These are phyloP conservation scores for Paracoccidioides brasiliensis DNA, from an alignment of 2,329 filamentous ascomycete species.

Conservation along the genomic window DNA sequence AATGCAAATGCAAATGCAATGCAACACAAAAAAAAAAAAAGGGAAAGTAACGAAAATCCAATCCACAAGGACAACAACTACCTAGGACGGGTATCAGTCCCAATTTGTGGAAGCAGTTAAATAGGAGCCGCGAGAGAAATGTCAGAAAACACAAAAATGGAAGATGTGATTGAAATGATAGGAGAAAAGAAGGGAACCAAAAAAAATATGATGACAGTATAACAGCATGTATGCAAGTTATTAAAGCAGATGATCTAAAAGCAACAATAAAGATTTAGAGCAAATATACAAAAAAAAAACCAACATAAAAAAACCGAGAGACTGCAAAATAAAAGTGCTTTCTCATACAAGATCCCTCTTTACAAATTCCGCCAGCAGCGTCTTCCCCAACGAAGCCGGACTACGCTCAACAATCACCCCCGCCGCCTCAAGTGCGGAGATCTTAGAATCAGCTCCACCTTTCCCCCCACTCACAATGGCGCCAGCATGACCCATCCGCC, in stretches of 20 bases:
- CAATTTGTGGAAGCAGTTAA: background rate
- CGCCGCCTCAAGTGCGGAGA: slow-evolving; percentile 79
- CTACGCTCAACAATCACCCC: slow-evolving; percentile 95
- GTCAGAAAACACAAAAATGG: background rate
- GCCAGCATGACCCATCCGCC: slow-evolving; percentile 97
- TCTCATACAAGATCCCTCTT: slow-evolving; percentile 75
- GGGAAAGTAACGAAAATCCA: no score
- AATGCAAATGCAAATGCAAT: no score
- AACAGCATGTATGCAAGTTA: background rate
- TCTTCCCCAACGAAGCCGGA: slow-evolving; percentile 83
- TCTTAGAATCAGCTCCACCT: slow-evolving; percentile 97
- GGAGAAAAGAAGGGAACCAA: background rate
- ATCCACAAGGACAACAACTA: background rate
- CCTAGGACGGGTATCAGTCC: background rate
- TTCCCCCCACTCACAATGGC: slow-evolving; percentile 96
- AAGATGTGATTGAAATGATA: background rate
- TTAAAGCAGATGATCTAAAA: background rate
- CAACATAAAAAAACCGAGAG: background rate
- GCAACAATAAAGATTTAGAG: background rate
- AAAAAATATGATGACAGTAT: background rate
- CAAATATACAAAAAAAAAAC: background rate
- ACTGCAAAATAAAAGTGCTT: background rate
- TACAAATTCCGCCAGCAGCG: slow-evolving; percentile 88
- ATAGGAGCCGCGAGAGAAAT: background rate
- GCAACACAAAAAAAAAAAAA: no score